A percentile compares a stretch with the other conserved stretches of the same genome.
phyloP scores from a whole-genome alignment of 257 asterid genomes.

The Solanum arcanum region DNA sequence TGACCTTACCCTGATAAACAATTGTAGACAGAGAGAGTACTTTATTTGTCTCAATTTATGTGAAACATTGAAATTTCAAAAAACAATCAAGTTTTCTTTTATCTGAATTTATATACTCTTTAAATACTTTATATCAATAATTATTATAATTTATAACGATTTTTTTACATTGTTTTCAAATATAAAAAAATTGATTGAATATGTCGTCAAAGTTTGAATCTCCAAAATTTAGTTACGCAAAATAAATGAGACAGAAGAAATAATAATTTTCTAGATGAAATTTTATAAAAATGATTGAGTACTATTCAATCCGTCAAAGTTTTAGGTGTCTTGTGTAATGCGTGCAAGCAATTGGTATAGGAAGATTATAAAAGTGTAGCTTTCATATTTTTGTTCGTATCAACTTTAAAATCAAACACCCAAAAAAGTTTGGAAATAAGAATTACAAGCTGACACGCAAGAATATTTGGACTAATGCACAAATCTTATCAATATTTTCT shows the following conservation, averaged over 20 bases:
- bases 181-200: too few species aligned
- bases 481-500: not conserved
- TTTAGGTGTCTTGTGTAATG: not conserved
- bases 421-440: not conserved
- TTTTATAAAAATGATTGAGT: not conserved
- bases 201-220: not conserved
- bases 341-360: not conserved
- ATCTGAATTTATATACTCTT: not conserved
- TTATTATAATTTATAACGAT: not conserved
- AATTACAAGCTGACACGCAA: not conserved
- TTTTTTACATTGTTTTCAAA: too few species aligned
- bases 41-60: not conserved
- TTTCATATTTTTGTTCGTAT: not conserved
- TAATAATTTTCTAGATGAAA: not conserved
- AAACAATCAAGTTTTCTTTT: not conserved
- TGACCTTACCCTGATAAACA: too few species aligned
- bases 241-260: not conserved
- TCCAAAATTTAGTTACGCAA: accelerated
- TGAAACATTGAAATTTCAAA: too few species aligned
- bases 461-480: not conserved
- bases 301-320: not conserved
- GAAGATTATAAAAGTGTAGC: not conserved
- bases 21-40: not conserved
- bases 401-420: not conserved
- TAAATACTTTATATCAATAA: not conserved